These are phyloP conservation scores for Chlorella sp. DNA, from an alignment of 139 green algal species.

Conservation along the genomic window DNA sequence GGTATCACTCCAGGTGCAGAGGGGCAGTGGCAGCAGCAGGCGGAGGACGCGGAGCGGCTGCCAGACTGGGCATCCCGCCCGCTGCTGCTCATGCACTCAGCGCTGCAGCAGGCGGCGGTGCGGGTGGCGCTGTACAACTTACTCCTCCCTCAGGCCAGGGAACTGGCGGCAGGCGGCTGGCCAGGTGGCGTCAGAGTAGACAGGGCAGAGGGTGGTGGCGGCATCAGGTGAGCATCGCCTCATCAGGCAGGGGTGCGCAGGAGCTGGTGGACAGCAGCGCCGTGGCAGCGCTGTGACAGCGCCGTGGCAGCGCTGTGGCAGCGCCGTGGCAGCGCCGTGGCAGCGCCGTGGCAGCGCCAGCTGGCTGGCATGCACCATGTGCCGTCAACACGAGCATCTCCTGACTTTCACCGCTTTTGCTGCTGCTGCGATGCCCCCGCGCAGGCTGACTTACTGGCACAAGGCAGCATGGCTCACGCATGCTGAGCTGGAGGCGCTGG, in stretches of 20 bases:
- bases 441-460: not conserved
- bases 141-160: not conserved
- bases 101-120: not conserved
- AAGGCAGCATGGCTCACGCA: not conserved
- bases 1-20: not conserved
- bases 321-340: too few species aligned
- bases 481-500: not conserved
- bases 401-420: too few species aligned
- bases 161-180: not conserved
- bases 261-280: too few species aligned
- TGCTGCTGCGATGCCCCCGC: too few species aligned
- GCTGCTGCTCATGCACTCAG: constrained; percentile 14
- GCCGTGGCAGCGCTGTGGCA: too few species aligned
- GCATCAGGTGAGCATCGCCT: too few species aligned
- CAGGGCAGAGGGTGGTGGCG: too few species aligned
- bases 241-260: too few species aligned
- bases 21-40: not conserved
- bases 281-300: too few species aligned
- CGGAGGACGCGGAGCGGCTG: not conserved
- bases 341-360: not conserved
- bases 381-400: too few species aligned
- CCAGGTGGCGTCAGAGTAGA: not conserved
- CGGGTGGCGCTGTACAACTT: constrained; percentile 8
- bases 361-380: too few species aligned
- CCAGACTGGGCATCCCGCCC: not conserved